These are phyloP conservation scores for Pholiota adiposa DNA, from an alignment of 1,284 basidiomycete genomes.

Conservation along the genomic window DNA sequence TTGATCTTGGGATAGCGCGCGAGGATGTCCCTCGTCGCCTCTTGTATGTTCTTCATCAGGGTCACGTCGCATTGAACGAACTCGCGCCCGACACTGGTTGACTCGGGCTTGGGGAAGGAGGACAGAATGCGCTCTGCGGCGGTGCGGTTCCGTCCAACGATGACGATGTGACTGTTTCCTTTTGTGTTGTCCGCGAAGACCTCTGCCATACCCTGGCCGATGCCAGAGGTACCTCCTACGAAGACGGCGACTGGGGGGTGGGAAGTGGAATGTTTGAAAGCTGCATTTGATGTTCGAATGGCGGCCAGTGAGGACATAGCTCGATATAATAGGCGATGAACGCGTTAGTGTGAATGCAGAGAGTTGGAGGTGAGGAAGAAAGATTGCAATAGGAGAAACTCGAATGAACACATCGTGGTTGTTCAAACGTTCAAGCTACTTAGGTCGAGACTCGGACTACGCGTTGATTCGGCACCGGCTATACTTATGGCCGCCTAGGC, in stretches of 20 bases:
- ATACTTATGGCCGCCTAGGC: too few species aligned
- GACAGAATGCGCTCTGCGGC: constrained; percentile 46
- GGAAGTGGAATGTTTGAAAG: constrained; percentile 27
- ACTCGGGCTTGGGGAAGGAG: constrained; percentile 32
- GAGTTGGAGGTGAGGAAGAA: too few species aligned
- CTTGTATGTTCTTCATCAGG: constrained; percentile 46
- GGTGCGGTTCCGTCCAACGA: constrained; percentile 46
- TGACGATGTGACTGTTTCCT: constrained; percentile 47
- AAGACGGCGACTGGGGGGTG: constrained; percentile 45
- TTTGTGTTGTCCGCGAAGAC: constrained; percentile 40
- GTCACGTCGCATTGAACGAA: constrained; percentile 50
- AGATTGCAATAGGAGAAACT: too few species aligned
- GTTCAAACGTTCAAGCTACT: too few species aligned
- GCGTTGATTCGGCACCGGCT: too few species aligned
- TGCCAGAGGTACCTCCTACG: constrained; percentile 51
- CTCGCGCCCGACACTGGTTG: constrained; percentile 31
- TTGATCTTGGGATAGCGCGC: constrained; percentile 43
- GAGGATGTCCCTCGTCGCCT: constrained; percentile 35
- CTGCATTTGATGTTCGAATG: constrained; percentile 37
- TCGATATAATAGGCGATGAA: too few species aligned
- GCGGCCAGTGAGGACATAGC: constrained; percentile 33
- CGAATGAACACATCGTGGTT: too few species aligned
- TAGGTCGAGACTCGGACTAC: too few species aligned
- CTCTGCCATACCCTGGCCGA: constrained; percentile 46
- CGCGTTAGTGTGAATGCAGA: too few species aligned